Base-by-base conservation (phyloP, 2,329 filamentous ascomycete species). In the Seiridium cupressi region DNA sequence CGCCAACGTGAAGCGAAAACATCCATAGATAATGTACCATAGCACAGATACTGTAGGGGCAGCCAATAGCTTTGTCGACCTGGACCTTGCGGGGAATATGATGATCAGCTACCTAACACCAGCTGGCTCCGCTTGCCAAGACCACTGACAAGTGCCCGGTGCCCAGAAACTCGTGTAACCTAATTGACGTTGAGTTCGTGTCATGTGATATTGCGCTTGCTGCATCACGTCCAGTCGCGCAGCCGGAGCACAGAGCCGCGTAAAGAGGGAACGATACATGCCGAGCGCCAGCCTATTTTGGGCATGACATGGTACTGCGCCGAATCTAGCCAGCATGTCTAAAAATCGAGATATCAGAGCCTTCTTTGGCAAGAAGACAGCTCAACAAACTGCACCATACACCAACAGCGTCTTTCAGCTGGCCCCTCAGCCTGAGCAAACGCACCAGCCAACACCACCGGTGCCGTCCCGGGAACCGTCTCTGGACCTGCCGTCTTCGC, bases 301-400 rank as follows among this genome's bases (percentile, higher is more conserved):
- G 47, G 47, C 47, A 26, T 49, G 47, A 31, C 49, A 32, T 32
- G 34, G 31, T 13, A 26, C 13, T 42, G 7, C 38, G 38, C 38
- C 13, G 38, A 18, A n/a, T 36, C 18, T 53, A 34, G 51, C 18
- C 11, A 31, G 51, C 6, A 58, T 58, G 55, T 51, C 55, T 31
- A 58, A 46, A 44, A 72, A 66, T 54, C 46, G 64, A 55, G 71
- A 73, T 63, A 73, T 73, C 53, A 69, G 70, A 61, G 69, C 68
- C 38, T 73, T 73, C 64, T 72, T 72, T 59, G 44, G 31, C 8
- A 57, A 55, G 51, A 68, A 55, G 57, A 36, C 65, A 5, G 10
- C 56, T 32, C 61, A 49, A 26, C 18, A 26, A 26, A 26, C 18
- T 26, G 18, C 18, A 26, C 18, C 62, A 59, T 53, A 61, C 54